Evolutionary conservation across 306 rosid genomes (phyloP).

Genomic region (Argentina anserina): DNA sequence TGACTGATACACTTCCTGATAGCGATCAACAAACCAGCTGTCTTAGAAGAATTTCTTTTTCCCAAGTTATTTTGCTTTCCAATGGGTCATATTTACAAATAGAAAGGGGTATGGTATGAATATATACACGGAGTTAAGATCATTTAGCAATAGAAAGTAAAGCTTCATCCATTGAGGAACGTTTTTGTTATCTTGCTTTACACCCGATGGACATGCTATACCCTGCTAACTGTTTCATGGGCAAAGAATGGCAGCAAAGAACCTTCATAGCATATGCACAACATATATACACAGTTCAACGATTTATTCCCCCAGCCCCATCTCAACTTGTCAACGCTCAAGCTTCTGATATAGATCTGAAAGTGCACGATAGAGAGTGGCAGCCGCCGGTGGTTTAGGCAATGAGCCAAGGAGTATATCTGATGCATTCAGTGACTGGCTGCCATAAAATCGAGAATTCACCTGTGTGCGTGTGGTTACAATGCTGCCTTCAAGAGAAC

Average conservation of each 20-base stretch:
- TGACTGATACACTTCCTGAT: not conserved
- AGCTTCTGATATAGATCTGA: constrained; percentile 63
- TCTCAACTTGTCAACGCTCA: constrained; percentile 28
- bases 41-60: not conserved
- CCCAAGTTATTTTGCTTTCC: not conserved
- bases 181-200: not conserved
- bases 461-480: constrained; percentile 62
- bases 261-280: constrained; percentile 42
- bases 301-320: constrained; percentile 4
- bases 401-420: constrained; percentile 79
- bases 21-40: not conserved
- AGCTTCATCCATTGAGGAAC: not conserved
- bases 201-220: not conserved
- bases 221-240: constrained; percentile 15
- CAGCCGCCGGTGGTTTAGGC: constrained; percentile 94
- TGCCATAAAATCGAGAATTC: constrained; percentile 77
- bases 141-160: constrained; percentile 6
- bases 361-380: constrained; percentile 72
- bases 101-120: not conserved
- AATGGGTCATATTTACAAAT: not conserved
- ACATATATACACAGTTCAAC: constrained; percentile 7
- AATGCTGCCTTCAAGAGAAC: constrained; percentile 85
- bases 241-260: constrained; percentile 43
- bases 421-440: constrained; percentile 64
- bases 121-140: not conserved